Conservation (phyloP, 139 green algal species). For the Micractinium sp. region DNA sequence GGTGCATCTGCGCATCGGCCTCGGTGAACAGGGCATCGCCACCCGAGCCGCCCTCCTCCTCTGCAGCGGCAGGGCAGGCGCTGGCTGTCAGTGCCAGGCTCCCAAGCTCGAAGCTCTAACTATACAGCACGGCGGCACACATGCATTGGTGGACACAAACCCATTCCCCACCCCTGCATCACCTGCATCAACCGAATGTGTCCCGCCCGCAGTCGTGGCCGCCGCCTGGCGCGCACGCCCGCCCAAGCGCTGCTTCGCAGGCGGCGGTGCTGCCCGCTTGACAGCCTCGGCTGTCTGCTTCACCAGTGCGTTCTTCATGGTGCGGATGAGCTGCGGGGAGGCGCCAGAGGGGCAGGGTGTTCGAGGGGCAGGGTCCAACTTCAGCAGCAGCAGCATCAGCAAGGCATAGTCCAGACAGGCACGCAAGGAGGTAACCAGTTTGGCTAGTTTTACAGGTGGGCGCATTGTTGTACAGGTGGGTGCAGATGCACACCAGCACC, state of each 20-base stretch:
- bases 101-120: not conserved
- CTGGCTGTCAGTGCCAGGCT: no score
- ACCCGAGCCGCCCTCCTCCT: not conserved
- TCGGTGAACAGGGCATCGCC: not conserved
- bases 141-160: not conserved
- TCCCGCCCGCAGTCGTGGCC: not conserved
- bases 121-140: not conserved
- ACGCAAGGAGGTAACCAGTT: not conserved
- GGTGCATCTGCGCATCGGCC: not conserved
- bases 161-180: not conserved
- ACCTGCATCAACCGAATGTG: not conserved
- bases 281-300: slow-evolving; percentile 24
- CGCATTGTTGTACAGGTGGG: not conserved
- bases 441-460: not conserved
- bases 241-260: not conserved
- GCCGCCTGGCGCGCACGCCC: not conserved
- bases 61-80: not conserved
- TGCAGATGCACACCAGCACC: not conserved
- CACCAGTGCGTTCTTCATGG: slow-evolving; percentile 29
- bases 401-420: not conserved
- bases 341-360: not conserved
- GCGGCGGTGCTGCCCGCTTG: not conserved
- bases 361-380: not conserved
- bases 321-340: slow-evolving; percentile 23
- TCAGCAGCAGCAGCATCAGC: not conserved